Percentiles rank a stretch among this genome's conserved stretches.
Evolutionary conservation across 2,329 filamentous ascomycete species (phyloP).

Genomic region (Furcasterigmium furcatum): DNA sequence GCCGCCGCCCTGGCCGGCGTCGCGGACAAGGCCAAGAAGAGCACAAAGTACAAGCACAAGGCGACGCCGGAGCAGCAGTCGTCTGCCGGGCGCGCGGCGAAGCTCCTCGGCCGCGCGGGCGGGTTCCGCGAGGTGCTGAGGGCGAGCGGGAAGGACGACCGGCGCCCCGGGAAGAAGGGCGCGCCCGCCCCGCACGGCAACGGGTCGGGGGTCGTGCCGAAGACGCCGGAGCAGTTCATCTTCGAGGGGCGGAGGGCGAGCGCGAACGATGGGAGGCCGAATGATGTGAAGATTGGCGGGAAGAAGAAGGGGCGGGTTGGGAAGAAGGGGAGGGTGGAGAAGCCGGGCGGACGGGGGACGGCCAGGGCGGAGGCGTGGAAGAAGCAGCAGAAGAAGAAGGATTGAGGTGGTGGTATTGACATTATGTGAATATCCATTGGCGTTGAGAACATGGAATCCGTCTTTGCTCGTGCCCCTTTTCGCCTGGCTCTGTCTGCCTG

Average conservation of each 20-base stretch:
- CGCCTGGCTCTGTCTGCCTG: too few relatives aligned
- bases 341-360: conserved; percentile 33
- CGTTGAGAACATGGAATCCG: too few relatives aligned
- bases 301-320: conserved; percentile 39
- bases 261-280: conserved; percentile 60
- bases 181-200: conserved; percentile 8
- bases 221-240: conserved; percentile 68
- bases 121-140: conserved; percentile 39
- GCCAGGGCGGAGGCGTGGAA: conserved; percentile 41
- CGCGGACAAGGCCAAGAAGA: conserved; percentile 28
- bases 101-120: conserved; percentile 69
- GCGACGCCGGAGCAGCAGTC: conserved; percentile 67
- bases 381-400: conserved; percentile 26
- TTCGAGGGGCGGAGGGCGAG: conserved; percentile 79
- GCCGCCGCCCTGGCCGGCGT: conserved; percentile 19
- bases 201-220: conserved; percentile 21
- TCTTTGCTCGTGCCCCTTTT: too few relatives aligned
- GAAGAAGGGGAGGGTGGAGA: conserved; percentile 26
- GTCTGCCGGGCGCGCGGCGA: conserved; percentile 68
- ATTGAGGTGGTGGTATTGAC: background rate
- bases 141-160: conserved; percentile 19
- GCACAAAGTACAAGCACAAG: conserved; percentile 65
- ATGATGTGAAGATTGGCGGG: conserved; percentile 57
- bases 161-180: conserved; percentile 9
- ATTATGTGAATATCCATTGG: background rate